phyloP scores from a whole-genome alignment of 1,284 basidiomycete species.

The Hymenochaete sp. region DNA sequence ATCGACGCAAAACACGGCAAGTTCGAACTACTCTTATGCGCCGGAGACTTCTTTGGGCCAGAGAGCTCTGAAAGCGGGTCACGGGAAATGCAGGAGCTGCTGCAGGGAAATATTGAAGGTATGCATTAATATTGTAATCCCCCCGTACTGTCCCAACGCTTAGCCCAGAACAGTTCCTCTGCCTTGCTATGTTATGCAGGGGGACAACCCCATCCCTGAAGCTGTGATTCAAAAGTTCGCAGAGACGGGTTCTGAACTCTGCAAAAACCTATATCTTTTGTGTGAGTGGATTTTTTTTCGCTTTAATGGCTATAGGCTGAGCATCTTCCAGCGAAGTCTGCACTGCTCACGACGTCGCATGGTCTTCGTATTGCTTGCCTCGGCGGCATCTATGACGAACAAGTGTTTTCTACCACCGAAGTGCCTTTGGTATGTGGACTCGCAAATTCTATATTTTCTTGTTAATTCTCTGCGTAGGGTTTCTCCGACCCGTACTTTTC shows the following conservation, averaged over 20 bases:
- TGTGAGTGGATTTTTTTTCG: conserved; percentile 47
- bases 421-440: conserved; percentile 43
- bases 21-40: conserved; percentile 81
- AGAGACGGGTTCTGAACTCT: conserved; percentile 69
- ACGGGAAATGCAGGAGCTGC: conserved; percentile 47
- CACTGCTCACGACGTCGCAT: conserved; percentile 71
- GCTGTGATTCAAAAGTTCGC: conserved; percentile 66
- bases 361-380: conserved; percentile 82
- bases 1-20: conserved; percentile 93
- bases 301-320: not conserved
- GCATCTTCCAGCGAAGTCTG: conserved; percentile 64
- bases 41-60: conserved; percentile 86
- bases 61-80: conserved; percentile 38
- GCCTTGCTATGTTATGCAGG: conserved; percentile 90
- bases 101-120: conserved; percentile 64
- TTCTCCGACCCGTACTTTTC: conserved; percentile 68
- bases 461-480: conserved; percentile 35
- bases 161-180: conserved; percentile 53
- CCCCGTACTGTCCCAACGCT: not conserved
- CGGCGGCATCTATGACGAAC: conserved; percentile 66
- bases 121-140: conserved; percentile 16
- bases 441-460: conserved; percentile 9
- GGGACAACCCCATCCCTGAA: conserved; percentile 63
- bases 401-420: conserved; percentile 48
- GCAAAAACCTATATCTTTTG: conserved; percentile 74